These are phyloP conservation scores for Xerocomus amazonicus DNA, from an alignment of 1,284 basidiomycete species.

Conservation along the genomic window DNA sequence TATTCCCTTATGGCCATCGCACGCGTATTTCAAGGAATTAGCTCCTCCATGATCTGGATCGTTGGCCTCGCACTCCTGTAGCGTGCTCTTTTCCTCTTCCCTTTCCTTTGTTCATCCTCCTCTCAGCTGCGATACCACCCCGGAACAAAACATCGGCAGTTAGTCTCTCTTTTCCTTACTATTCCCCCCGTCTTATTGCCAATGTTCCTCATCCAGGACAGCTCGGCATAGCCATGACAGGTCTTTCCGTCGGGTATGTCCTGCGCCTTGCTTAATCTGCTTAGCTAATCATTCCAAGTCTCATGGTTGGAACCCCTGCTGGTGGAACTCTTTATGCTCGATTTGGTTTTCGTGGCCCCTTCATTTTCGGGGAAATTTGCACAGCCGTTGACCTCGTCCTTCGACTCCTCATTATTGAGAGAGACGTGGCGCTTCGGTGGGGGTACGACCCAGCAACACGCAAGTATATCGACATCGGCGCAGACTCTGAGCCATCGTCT, in stretches of 20 bases:
- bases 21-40: slow-evolving; percentile 68
- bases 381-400: slow-evolving; percentile 61
- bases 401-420: slow-evolving; percentile 61
- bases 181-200: slow-evolving; percentile 5
- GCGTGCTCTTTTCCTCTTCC: slow-evolving; percentile 17
- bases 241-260: slow-evolving; percentile 61
- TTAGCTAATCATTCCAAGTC: slow-evolving; percentile 15
- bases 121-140: slow-evolving; percentile 64
- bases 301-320: slow-evolving; percentile 63
- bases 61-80: slow-evolving; percentile 71
- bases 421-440: slow-evolving; percentile 53
- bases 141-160: slow-evolving; percentile 58
- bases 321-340: slow-evolving; percentile 64
- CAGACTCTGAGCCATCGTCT: slow-evolving; percentile 9
- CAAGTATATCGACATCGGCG: slow-evolving; percentile 6
- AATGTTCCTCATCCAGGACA: slow-evolving; percentile 44
- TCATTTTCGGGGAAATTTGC: slow-evolving; percentile 65
- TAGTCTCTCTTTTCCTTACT: slow-evolving; percentile 29
- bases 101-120: slow-evolving; percentile 5
- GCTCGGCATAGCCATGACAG: slow-evolving; percentile 70
- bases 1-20: slow-evolving; percentile 73
- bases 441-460: slow-evolving; percentile 44
- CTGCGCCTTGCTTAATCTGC: slow-evolving; percentile 7
- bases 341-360: slow-evolving; percentile 73
- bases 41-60: slow-evolving; percentile 74